Conservation (phyloP, 768 basidiomycete species). For the Baorangia bicolor region DNA sequence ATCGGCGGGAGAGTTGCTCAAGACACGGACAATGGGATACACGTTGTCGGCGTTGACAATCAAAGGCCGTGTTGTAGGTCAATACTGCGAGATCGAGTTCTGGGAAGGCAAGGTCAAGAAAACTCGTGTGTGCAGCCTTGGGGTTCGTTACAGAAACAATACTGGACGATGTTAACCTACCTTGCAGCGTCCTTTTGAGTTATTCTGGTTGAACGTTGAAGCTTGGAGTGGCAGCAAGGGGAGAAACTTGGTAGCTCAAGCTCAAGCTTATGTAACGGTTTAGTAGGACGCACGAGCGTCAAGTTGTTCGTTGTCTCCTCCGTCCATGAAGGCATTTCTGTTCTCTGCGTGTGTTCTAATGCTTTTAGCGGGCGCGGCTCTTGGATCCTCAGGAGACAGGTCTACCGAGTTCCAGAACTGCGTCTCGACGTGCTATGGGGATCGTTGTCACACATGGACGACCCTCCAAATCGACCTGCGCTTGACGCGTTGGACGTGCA, state of each 20-base stretch:
- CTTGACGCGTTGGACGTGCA: conserved; percentile 83
- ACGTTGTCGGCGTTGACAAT: neutral
- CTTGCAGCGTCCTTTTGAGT: neutral
- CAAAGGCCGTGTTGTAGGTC: neutral
- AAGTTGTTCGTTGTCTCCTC: neutral
- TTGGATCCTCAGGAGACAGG: conserved; percentile 36
- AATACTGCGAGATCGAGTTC: neutral
- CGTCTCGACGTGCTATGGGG: conserved; percentile 34
- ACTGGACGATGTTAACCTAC: neutral
- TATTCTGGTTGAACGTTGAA: neutral
- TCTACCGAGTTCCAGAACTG: conserved; percentile 37
- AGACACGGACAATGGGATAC: neutral
- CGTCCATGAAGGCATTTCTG: conserved; percentile 17
- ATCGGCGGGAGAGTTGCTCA: neutral
- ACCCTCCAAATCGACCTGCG: conserved; percentile 54
- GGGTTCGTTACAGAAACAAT: no score
- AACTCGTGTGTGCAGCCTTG: neutral
- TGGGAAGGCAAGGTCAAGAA: neutral
- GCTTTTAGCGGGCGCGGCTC: conserved; percentile 2
- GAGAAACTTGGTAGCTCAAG: no score
- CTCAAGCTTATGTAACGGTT: conserved; percentile 20
- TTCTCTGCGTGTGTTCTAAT: conserved; percentile 15
- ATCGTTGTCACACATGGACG: conserved; percentile 33
- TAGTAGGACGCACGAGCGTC: no score
- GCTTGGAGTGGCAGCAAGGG: no score